Percentiles rank a stretch among this genome's conserved stretches.
Evolutionary conservation across 306 rosid species (phyloP).

Genomic region (Gynostemma pentaphyllum): DNA sequence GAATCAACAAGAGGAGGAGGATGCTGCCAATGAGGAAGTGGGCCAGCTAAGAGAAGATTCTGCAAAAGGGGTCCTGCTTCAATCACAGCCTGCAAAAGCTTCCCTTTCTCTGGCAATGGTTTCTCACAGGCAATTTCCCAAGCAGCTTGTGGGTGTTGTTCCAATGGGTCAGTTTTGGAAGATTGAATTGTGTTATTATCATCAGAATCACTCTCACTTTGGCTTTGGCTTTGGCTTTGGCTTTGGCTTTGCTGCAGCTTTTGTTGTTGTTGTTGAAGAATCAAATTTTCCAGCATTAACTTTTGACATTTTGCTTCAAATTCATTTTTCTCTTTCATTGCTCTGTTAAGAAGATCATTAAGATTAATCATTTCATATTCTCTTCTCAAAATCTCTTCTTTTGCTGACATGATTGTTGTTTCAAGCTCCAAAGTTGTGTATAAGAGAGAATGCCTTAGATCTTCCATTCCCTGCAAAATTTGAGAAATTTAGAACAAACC

Average conservation of each 20-base stretch:
- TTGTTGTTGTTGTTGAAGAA: constrained; percentile 25
- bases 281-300: constrained; percentile 40
- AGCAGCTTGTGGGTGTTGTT: constrained; percentile 13
- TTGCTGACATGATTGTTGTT: constrained; percentile 53
- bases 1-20: constrained; percentile 69
- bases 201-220: constrained; percentile 16
- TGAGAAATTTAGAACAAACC: neutral
- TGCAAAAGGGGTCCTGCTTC: constrained; percentile 89
- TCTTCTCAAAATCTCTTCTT: constrained; percentile 46
- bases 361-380: constrained; percentile 46
- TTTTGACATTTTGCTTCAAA: constrained; percentile 43
- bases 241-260: too few species aligned
- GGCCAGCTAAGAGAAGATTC: constrained; percentile 73
- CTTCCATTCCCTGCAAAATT: constrained; percentile 54
- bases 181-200: constrained; percentile 36
- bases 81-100: constrained; percentile 61
- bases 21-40: constrained; percentile 86
- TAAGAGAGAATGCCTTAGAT: constrained; percentile 45
- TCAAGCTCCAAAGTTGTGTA: constrained; percentile 61
- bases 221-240: too few species aligned
- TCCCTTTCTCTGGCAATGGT: constrained; percentile 74
- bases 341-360: constrained; percentile 36
- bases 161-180: constrained; percentile 18
- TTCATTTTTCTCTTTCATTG: constrained; percentile 61
- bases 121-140: constrained; percentile 31